phyloP scores from a whole-genome alignment of 164 flowering plant genomes.

The Vitis labrusca region DNA sequence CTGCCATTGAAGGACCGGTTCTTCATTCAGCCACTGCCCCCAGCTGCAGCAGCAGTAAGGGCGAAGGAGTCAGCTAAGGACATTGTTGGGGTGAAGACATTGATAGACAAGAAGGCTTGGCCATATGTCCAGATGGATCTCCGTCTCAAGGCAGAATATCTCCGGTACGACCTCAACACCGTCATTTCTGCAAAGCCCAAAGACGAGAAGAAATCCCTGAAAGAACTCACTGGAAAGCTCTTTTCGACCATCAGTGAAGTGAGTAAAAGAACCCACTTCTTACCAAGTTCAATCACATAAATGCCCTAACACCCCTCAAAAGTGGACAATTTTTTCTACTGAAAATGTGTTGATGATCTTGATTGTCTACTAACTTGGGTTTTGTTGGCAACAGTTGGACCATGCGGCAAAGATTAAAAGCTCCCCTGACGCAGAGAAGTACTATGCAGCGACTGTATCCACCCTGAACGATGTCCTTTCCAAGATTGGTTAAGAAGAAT shows the following conservation, averaged over 20 bases:
- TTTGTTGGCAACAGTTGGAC: constrained; percentile 57
- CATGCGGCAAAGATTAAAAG: constrained; percentile 93
- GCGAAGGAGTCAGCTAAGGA: constrained; percentile 93
- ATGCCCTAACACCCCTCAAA: no score
- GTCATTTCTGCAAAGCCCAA: constrained; percentile 74
- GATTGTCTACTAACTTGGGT: not conserved
- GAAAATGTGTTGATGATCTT: not conserved
- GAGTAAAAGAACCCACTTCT: constrained; percentile 18
- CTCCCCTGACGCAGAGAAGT: constrained; percentile 74
- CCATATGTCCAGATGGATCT: constrained; percentile 87
- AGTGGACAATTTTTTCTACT: not conserved
- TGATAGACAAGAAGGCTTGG: constrained; percentile 93
- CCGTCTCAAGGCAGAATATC: constrained; percentile 67
- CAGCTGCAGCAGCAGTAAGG: constrained; percentile 63
- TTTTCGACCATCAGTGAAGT: constrained; percentile 60
- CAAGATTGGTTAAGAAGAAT: constrained; percentile 57
- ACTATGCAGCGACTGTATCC: constrained; percentile 68
- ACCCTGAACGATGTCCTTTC: constrained; percentile 68
- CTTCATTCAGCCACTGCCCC: constrained; percentile 71
- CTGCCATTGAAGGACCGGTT: constrained; percentile 74
- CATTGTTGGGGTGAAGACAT: constrained; percentile 63
- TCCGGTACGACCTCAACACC: constrained; percentile 92
- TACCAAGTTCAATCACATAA: no score
- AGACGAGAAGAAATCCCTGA: constrained; percentile 72
- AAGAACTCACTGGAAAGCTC: constrained; percentile 84